phyloP scores from a whole-genome alignment of 2,329 filamentous ascomycete genomes.

The Ascochyta fabae region DNA sequence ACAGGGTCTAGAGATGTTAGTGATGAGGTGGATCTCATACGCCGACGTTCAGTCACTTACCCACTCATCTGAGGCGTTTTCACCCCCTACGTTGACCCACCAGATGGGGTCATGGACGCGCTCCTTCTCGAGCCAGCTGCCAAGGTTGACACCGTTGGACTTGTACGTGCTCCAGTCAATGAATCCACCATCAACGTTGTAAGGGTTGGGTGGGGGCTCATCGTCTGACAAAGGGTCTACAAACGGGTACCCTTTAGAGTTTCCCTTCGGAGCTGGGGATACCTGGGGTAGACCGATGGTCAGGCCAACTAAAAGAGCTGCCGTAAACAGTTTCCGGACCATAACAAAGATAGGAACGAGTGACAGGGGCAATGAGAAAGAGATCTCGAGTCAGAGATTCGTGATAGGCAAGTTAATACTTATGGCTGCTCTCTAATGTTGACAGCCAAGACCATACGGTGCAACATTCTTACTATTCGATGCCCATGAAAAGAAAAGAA shows the following conservation, averaged over 20 bases:
- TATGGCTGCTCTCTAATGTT: not conserved
- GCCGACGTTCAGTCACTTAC: conserved; percentile 21
- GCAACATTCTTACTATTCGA: not conserved
- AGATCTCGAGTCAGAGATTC: not conserved
- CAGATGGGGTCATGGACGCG: conserved; percentile 30
- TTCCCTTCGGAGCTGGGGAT: not conserved
- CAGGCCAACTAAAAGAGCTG: not conserved
- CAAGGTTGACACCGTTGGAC: conserved; percentile 30
- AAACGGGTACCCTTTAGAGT: not conserved
- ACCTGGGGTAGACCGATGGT: not conserved
- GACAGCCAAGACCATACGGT: not conserved
- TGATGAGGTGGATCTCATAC: too few relatives aligned
- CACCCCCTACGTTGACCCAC: conserved; percentile 22
- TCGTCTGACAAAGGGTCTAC: not conserved
- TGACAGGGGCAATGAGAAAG: not conserved
- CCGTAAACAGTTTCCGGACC: not conserved
- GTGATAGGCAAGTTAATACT: not conserved
- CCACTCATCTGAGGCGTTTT: conserved; percentile 10
- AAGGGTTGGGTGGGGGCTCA: not conserved
- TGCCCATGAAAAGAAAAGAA: not conserved
- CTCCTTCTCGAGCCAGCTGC: conserved; percentile 43
- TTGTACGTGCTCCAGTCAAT: conserved; percentile 20
- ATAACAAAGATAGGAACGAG: not conserved
- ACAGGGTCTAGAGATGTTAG: conserved; percentile 37
- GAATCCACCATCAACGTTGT: not conserved